Base-by-base conservation (phyloP, 768 basidiomycete species). In the Boletus edulis region DNA sequence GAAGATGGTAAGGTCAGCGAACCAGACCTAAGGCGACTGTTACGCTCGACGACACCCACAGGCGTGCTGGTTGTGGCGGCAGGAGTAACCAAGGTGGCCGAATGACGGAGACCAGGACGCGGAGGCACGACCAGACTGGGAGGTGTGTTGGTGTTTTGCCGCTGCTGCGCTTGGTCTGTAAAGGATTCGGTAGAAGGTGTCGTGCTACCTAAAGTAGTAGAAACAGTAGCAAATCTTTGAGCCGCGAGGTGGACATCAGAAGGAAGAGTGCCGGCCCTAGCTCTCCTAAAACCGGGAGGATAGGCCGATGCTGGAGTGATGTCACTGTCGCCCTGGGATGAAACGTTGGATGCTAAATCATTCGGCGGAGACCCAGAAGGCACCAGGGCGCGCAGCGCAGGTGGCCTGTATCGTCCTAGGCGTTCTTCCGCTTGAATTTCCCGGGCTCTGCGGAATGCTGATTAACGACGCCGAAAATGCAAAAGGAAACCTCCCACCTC, bases 201-300 rank as follows among this genome's bases (percentile, higher is more conserved):
- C 45, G 80, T 75, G 64, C 74, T 78, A 42, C 77, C 72, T 62
- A 85, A 69, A 32, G 80, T 82, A 72, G 72, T 81, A 24, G 85
- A 81, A 54, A 85, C 79, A 32, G 86, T 85, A 29, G 86, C 86
- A 72, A 84, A 92, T 54, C 86, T 83, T 71, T 91, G 89, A 49
- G 91, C 86, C 55, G 88, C 89, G 63, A 93, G 85, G 67, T 89
- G 87, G 50, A 96, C 87, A 71, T 95, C 95, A 62, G 94, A 96
- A 75, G 95, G 95, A 67, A 98, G 83, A 79, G 95, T 98, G 54
- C 94, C 96, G 62, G 95, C 96, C 85, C 94, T 86, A 67, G 94
- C 92, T 79, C 94, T 86, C 76, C 92, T 85, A 72, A 94, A 96
- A 57, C 91, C 90, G 52, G 89, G 79, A 57, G 91, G 89, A 71